Conservation (phyloP, 306 rosid species). For the apple (Malus domestica) region DNA sequence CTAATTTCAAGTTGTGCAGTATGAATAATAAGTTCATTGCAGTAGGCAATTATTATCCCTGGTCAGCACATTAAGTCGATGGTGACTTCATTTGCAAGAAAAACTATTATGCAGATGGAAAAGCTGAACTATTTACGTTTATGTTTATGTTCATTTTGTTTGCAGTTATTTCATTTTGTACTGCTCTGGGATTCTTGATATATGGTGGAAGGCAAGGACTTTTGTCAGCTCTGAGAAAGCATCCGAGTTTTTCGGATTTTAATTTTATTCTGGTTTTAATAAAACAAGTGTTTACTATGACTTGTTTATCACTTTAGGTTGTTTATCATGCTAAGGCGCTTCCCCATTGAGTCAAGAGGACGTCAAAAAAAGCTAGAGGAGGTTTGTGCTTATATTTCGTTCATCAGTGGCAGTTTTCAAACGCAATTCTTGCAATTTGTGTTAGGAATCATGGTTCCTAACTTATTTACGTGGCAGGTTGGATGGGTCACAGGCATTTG, state of each 20-base stretch:
- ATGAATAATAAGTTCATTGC: not conserved
- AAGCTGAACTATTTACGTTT: not conserved
- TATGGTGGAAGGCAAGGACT: constrained; percentile 76
- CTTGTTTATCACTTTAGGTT: constrained; percentile 34
- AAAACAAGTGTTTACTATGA: not conserved
- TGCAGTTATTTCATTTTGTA: constrained; percentile 58
- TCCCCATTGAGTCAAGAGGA: constrained; percentile 79
- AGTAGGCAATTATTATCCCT: not conserved
- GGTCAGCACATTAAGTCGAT: not conserved
- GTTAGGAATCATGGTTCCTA: not conserved
- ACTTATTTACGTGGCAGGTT: constrained; percentile 41
- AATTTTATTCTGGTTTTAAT: not conserved
- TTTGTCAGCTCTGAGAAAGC: not conserved
- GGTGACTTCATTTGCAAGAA: not conserved
- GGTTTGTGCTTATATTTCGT: constrained; percentile 31
- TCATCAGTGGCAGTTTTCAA: not conserved
- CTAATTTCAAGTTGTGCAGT: not conserved
- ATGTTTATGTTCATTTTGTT: constrained; percentile 10
- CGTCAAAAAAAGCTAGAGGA: constrained; percentile 69
- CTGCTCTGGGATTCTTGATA: constrained; percentile 64
- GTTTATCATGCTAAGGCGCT: constrained; percentile 61
- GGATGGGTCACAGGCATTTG: constrained; percentile 68
- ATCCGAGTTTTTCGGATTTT: not conserved
- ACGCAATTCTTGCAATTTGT: not conserved
- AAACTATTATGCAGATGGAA: not conserved